phyloP scores from a whole-genome alignment of 805 yeast genomes.

The Candida verbasci region DNA sequence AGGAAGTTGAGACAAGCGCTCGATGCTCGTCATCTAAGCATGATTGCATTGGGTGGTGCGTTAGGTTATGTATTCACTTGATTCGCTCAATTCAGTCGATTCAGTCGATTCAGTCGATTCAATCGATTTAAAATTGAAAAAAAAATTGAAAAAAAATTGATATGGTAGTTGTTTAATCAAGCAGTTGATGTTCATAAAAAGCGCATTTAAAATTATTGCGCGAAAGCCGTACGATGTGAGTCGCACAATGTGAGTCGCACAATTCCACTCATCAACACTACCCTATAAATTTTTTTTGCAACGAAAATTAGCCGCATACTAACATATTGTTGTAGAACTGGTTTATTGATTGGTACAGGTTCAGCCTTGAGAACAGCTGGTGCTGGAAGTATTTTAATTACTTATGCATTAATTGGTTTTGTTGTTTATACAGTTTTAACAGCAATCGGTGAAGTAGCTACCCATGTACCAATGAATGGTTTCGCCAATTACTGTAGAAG shows the following conservation, averaged over 20 bases:
- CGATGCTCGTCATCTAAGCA: constrained; percentile 58
- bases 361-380: constrained; percentile 68
- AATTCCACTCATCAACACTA: too few relatives aligned
- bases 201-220: too few relatives aligned
- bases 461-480: constrained; percentile 65
- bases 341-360: constrained; percentile 70
- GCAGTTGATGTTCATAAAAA: neutral
- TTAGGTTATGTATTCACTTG: constrained; percentile 31
- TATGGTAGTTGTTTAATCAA: too few relatives aligned
- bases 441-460: constrained; percentile 65
- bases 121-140: neutral
- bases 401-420: constrained; percentile 68
- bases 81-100: neutral
- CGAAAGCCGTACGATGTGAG: too few relatives aligned
- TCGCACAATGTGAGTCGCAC: too few relatives aligned
- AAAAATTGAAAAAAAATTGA: neutral
- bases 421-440: constrained; percentile 67
- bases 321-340: too few relatives aligned
- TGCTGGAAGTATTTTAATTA: constrained; percentile 58
- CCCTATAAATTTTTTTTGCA: too few relatives aligned
- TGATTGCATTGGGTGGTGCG: constrained; percentile 83
- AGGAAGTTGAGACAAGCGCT: constrained; percentile 41
- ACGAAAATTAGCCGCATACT: too few relatives aligned
- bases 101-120: too few relatives aligned
- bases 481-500: constrained; percentile 63